Evolutionary conservation across 2,329 filamentous ascomycete species (phyloP).

Genomic region (Thermoascus crustaceus): DNA sequence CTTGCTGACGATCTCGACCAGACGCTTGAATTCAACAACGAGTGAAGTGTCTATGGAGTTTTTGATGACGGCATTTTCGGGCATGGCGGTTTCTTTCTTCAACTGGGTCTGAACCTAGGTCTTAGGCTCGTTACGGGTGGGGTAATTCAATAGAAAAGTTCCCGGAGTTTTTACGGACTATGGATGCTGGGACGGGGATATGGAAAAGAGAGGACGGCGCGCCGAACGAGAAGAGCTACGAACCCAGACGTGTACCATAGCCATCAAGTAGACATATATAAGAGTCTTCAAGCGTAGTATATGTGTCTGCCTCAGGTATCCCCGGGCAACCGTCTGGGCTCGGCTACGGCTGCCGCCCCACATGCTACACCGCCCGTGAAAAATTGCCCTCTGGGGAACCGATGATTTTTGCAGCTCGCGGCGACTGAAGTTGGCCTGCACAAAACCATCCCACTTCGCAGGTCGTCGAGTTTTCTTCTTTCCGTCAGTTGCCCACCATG

Average conservation of each 20-base stretch:
- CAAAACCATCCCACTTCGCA: slow-evolving; percentile 11
- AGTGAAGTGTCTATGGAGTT: neutral
- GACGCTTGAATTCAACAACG: slow-evolving; percentile 4
- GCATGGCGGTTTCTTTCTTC: neutral
- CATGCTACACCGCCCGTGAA: slow-evolving; percentile 5
- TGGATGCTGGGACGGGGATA: no score
- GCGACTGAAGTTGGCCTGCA: slow-evolving; percentile 1
- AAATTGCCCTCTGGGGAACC: slow-evolving; percentile 5
- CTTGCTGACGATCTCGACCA: neutral
- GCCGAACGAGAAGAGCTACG: no score
- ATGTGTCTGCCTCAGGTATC: no score
- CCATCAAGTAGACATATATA: no score
- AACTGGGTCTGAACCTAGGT: neutral
- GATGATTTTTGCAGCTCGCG: slow-evolving; percentile 8
- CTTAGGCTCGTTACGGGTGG: no score
- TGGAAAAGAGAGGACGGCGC: no score
- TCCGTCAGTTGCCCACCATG: slow-evolving; percentile 35
- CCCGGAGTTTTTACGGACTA: no score
- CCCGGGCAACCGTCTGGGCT: neutral
- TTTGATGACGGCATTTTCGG: neutral
- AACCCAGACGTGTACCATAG: no score
- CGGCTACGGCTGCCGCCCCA: slow-evolving; percentile 8
- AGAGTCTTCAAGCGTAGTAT: no score
- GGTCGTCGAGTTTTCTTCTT: slow-evolving; percentile 5
- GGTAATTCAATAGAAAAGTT: no score